Conservation (phyloP, 441 rosid genomes). For the Oxalis stricta region DNA sequence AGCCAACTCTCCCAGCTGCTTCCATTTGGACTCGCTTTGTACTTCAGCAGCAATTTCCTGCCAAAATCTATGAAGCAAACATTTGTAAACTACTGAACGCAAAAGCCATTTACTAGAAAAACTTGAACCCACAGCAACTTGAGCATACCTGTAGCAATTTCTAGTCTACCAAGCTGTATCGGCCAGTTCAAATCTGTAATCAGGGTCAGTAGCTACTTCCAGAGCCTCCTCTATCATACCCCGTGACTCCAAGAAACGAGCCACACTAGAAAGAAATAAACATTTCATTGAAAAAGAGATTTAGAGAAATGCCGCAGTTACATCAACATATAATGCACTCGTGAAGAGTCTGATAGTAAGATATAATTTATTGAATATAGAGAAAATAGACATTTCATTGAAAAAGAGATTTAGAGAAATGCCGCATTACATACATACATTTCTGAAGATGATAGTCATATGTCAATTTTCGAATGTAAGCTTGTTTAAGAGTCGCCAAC, state of each 20-base stretch:
- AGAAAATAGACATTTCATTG: too few relatives aligned
- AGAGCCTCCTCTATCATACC: slow-evolving; percentile 94
- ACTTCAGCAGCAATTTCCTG: slow-evolving; percentile 83
- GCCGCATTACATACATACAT: too few relatives aligned
- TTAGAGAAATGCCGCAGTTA: too few relatives aligned
- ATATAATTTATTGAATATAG: too few relatives aligned
- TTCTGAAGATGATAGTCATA: too few relatives aligned
- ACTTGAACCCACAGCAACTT: slow-evolving; percentile 1
- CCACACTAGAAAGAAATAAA: slow-evolving; percentile 52
- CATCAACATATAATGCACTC: too few relatives aligned
- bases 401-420: too few relatives aligned
- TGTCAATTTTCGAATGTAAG: too few relatives aligned
- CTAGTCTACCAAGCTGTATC: slow-evolving; percentile 90
- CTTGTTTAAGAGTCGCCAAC: too few relatives aligned
- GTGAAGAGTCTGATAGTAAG: too few relatives aligned
- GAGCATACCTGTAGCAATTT: slow-evolving; percentile 65
- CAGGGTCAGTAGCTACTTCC: slow-evolving; percentile 96
- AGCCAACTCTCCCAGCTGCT: slow-evolving; percentile 93
- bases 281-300: slow-evolving; percentile 5
- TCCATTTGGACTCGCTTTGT: slow-evolving; percentile 91
- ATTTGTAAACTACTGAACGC: slow-evolving; percentile 1
- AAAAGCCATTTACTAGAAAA: not conserved
- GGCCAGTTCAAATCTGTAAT: slow-evolving; percentile 92
- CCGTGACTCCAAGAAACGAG: slow-evolving; percentile 92
- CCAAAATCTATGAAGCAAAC: slow-evolving; percentile 8